Conservation (phyloP, 2,329 filamentous ascomycete genomes). For the Thermomyces lanuginosus region DNA sequence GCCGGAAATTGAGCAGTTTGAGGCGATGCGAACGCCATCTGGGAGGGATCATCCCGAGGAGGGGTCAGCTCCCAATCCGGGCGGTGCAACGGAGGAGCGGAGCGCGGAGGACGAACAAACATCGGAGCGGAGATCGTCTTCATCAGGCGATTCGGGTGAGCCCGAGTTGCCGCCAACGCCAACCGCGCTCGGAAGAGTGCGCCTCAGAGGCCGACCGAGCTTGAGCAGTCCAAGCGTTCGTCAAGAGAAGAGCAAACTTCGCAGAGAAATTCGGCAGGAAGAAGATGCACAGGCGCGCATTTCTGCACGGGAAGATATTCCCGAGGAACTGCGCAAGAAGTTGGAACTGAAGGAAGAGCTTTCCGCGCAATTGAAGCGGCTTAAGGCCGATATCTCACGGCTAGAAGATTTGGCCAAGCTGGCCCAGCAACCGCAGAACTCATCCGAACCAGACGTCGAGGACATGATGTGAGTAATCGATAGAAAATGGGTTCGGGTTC, state of each 20-base stretch:
- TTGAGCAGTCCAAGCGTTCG: slow-evolving; percentile 23
- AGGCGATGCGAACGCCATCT: slow-evolving; percentile 2
- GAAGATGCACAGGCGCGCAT: too few species aligned
- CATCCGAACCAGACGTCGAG: slow-evolving; percentile 16
- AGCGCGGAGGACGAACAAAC: too few species aligned
- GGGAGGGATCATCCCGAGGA: slow-evolving; percentile 14
- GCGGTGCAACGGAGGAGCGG: slow-evolving; percentile 14
- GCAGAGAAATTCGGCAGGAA: slow-evolving; percentile 25
- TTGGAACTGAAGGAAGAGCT: slow-evolving; percentile 38
- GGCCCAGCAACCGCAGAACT: slow-evolving; percentile 25
- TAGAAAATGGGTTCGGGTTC: background rate
- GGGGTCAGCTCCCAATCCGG: slow-evolving; percentile 18
- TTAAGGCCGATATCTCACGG: slow-evolving; percentile 44
- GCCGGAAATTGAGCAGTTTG: too few species aligned
- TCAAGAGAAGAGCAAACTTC: slow-evolving; percentile 14
- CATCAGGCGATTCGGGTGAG: slow-evolving; percentile 31
- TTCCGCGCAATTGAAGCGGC: slow-evolving; percentile 36
- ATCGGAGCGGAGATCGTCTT: too few species aligned
- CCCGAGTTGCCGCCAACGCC: slow-evolving; percentile 45
- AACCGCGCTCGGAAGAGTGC: slow-evolving; percentile 22
- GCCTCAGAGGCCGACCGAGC: slow-evolving; percentile 16
- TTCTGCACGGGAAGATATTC: slow-evolving; percentile 8
- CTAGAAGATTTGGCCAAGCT: slow-evolving; percentile 44
- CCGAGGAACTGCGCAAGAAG: slow-evolving; percentile 26
- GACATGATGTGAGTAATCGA: slow-evolving; percentile 18